Percentiles rank a stretch among this genome's conserved stretches.
phyloP scores from a whole-genome alignment of 2,329 filamentous ascomycete genomes.

The Drechslerella dactyloides region DNA sequence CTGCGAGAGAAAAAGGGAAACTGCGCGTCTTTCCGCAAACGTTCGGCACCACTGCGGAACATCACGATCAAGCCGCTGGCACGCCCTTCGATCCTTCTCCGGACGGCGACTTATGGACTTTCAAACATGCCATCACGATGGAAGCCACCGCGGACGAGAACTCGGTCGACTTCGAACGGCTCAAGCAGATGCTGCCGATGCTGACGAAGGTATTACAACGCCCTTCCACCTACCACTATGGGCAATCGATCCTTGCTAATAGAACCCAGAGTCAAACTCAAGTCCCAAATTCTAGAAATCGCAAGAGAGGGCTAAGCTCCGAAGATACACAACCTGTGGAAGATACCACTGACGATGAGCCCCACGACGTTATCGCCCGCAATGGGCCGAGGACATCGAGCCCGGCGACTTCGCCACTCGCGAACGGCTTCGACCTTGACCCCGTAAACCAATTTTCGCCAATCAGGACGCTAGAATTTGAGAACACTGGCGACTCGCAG shows the following conservation, averaged over 20 bases:
- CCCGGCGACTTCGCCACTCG: conserved; percentile 11
- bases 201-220: conserved; percentile 11
- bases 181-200: conserved; percentile 10
- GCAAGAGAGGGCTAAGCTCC: conserved; percentile 14
- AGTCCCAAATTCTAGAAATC: background rate
- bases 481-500: conserved; percentile 17
- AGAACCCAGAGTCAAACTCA: conserved; percentile 11
- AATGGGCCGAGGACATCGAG: conserved; percentile 4
- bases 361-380: conserved; percentile 5
- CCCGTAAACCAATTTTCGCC: conserved; percentile 6
- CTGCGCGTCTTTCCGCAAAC: conserved; percentile 30
- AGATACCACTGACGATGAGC: conserved; percentile 18
- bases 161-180: conserved; percentile 23
- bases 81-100: conserved; percentile 1
- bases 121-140: conserved; percentile 26
- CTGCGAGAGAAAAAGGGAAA: conserved; percentile 9
- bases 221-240: conserved; percentile 15
- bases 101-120: background rate
- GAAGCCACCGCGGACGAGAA: conserved; percentile 22
- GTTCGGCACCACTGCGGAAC: conserved; percentile 1
- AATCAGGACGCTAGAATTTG: background rate
- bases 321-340: conserved; percentile 23
- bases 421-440: conserved; percentile 5
- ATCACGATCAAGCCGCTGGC: background rate
- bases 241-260: conserved; percentile 20